Base-by-base conservation (phyloP, 768 basidiomycete genomes). In the Mrakia frigida region DNA sequence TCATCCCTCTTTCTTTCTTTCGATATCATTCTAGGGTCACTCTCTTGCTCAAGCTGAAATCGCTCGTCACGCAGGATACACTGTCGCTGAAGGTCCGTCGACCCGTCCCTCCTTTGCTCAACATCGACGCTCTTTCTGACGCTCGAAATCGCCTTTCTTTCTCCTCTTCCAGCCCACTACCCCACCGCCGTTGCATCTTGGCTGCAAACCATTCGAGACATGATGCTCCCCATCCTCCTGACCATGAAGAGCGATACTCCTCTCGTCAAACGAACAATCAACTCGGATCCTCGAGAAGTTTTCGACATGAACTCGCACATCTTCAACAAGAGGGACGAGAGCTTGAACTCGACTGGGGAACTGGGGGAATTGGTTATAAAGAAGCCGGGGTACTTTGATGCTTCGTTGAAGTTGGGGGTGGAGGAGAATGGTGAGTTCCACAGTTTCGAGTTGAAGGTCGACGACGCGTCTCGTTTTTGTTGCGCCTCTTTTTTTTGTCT, bases 181-280 rank as follows among this genome's bases (percentile, higher is more conserved):
- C 65, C 65, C 25, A 39, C 35, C 35, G 37, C 65, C 39, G 65
- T 68, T 25, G 65, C 35, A 5, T 39, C 65, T 18, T 68, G 65
- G 65, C 65, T 68, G 18, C 37, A 68, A 39, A 68, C 65, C 39
- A 68, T 68, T 39, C 65, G 65, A 16, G 39, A 68, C 21, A 68
- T 68, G 65, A 68, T 68, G 65, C 37, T 68, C 23, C 65, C 65
- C 65, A 68, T 68, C 37, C 65, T 68, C 21, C 39, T 68, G 3
- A 68, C 65, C 65, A 39, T 39, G 35, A 35, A 68, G 25, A 68
- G 25, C 10, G 35, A 37, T 18, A 25, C 35, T 25, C 37, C 65
- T 6, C 65, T 37, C 23, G 35, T 68, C 65, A 68, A 68, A 23
- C 65, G 37, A 41, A 68, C 65, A 39, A 68, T 68, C 39, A 68